phyloP scores from a whole-genome alignment of 768 basidiomycete species.

The Strobilomyces confusus region DNA sequence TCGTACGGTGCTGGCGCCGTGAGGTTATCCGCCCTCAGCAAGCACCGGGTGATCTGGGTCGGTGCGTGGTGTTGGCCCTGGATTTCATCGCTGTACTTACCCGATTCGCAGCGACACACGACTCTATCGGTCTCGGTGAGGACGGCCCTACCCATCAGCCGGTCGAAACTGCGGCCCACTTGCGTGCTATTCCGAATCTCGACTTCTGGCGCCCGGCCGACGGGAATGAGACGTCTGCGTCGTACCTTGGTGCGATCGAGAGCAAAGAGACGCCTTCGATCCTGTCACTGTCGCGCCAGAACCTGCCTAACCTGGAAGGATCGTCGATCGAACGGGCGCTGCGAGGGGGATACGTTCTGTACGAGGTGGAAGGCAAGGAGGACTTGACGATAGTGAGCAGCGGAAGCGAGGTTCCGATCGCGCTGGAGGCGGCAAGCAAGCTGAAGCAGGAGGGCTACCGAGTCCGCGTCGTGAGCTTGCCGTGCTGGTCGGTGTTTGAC shows the following conservation, averaged over 20 bases:
- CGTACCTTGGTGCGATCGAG: constrained; percentile 76
- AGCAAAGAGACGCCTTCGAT: constrained; percentile 79
- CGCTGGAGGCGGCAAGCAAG: constrained; percentile 78
- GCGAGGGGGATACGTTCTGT: constrained; percentile 86
- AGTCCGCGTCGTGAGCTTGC: constrained; percentile 80
- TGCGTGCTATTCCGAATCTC: constrained; percentile 88
- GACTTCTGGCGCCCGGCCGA: constrained; percentile 93
- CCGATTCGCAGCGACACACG: constrained; percentile 70
- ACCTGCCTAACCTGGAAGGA: constrained; percentile 87
- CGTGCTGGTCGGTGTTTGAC: constrained; percentile 88
- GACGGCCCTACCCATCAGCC: constrained; percentile 98
- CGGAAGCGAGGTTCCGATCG: constrained; percentile 87
- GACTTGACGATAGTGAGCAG: constrained; percentile 86
- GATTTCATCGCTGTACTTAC: background rate
- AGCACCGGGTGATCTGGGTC: constrained; percentile 91
- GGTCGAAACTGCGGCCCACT: constrained; percentile 79
- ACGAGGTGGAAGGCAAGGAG: constrained; percentile 68
- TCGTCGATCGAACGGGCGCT: constrained; percentile 80
- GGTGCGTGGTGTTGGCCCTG: constrained; percentile 43
- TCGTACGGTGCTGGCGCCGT: constrained; percentile 93
- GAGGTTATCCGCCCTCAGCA: constrained; percentile 83
- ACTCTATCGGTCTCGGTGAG: constrained; percentile 89
- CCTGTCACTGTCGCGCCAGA: constrained; percentile 81
- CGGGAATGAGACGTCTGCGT: constrained; percentile 95
- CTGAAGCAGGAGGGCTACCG: constrained; percentile 76